Conservation (phyloP, 73 alveolate genomes). For the Paramecium tetraurelia region DNA sequence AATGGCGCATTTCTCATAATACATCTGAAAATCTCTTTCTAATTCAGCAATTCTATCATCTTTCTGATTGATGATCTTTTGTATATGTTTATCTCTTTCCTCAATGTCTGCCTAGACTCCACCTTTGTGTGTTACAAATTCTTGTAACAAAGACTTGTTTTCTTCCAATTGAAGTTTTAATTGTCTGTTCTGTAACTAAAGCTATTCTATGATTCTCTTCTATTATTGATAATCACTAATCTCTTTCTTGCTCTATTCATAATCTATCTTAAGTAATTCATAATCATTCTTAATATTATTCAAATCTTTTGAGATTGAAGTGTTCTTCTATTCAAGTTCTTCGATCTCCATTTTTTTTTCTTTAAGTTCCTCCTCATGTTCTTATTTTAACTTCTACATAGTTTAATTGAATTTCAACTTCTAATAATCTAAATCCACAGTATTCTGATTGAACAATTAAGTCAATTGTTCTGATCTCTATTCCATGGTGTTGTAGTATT, state of each 20-base stretch:
- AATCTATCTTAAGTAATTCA: neutral
- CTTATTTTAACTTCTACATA: neutral
- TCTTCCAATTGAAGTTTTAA: neutral
- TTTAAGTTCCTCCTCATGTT: neutral
- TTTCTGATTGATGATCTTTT: neutral
- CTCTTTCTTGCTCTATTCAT: neutral
- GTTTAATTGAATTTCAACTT: neutral
- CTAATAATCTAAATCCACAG: neutral
- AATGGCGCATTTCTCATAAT: neutral
- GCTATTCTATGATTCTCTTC: neutral
- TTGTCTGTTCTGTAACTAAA: neutral
- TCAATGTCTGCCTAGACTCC: conserved; percentile 36
- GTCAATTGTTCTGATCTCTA: neutral
- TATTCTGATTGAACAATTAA: neutral
- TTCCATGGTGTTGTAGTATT: neutral
- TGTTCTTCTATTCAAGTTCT: neutral
- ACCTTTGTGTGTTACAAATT: neutral
- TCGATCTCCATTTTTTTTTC: neutral
- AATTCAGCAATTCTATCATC: conserved; percentile 1
- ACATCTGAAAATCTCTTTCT: neutral
- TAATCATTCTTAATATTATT: neutral
- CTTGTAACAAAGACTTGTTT: neutral
- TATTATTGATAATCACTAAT: conserved; percentile 7
- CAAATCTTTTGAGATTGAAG: neutral
- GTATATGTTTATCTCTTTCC: conserved; percentile 22